Evolutionary conservation across 345 rosid genomes (phyloP).

Genomic region (Cardamine occulta): DNA sequence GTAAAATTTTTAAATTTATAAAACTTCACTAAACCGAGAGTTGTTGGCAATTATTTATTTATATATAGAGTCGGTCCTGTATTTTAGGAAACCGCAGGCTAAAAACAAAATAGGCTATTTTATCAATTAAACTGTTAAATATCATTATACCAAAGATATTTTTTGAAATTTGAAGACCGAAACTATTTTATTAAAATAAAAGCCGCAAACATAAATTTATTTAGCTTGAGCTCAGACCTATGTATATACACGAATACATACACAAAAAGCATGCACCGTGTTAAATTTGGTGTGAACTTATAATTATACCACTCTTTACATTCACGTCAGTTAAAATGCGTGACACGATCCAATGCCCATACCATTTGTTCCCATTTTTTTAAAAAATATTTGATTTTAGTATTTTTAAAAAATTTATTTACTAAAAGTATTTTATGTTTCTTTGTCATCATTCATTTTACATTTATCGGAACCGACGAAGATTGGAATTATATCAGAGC

Average conservation of each 20-base stretch:
- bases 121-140: too few species aligned
- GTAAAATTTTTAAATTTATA: neutral
- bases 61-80: neutral
- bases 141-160: too few species aligned
- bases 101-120: too few species aligned
- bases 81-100: too few species aligned
- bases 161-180: too few species aligned
- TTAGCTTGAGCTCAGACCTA: too few species aligned
- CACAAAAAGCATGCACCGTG: constrained; percentile 12
- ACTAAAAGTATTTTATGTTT: neutral
- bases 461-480: constrained; percentile 39
- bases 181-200: too few species aligned
- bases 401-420: neutral
- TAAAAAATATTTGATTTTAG: neutral
- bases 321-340: constrained; percentile 42
- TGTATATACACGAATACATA: neutral
- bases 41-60: neutral
- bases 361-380: constrained; percentile 5
- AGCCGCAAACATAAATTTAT: too few species aligned
- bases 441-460: constrained; percentile 33
- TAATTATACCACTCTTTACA: constrained; percentile 23
- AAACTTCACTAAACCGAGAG: neutral
- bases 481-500: constrained; percentile 28
- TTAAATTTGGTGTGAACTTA: constrained; percentile 38
- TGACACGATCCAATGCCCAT: constrained; percentile 37